Evolutionary conservation across 2,329 filamentous ascomycete genomes (phyloP).

Genomic region (Aspergillus intermedius): DNA sequence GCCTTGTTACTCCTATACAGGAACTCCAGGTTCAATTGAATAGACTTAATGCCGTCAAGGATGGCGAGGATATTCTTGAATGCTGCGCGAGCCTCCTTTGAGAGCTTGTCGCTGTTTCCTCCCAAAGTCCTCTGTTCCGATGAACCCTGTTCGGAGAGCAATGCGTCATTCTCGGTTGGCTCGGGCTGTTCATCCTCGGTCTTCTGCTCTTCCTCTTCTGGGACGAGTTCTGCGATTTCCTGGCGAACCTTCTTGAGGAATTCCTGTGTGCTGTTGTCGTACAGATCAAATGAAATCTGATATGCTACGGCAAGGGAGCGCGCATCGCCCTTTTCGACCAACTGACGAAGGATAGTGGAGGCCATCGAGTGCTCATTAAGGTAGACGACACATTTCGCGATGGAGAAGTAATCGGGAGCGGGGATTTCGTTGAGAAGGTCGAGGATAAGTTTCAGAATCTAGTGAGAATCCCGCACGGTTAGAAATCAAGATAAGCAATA

Average conservation of each 20-base stretch:
- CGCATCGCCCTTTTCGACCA: conserved; percentile 72
- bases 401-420: conserved; percentile 92
- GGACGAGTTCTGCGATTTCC: conserved; percentile 57
- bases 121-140: conserved; percentile 32
- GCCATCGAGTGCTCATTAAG: conserved; percentile 88
- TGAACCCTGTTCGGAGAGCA: conserved; percentile 47
- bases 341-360: conserved; percentile 71
- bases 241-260: conserved; percentile 86
- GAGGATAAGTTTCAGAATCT: conserved; percentile 88
- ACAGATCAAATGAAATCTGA: conserved; percentile 95
- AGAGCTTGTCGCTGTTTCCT: conserved; percentile 36
- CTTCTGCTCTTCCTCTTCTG: conserved; percentile 36
- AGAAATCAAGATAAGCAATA: background rate
- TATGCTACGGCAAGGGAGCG: conserved; percentile 81
- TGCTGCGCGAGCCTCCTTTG: conserved; percentile 48
- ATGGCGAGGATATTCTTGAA: conserved; percentile 55
- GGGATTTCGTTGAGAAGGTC: conserved; percentile 90
- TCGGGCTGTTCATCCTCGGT: conserved; percentile 49
- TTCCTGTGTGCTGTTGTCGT: conserved; percentile 97
- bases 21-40: conserved; percentile 92
- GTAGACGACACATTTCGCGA: conserved; percentile 95
- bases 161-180: conserved; percentile 52
- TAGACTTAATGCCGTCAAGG: conserved; percentile 84
- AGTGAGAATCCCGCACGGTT: background rate
- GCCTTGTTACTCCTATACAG: conserved; percentile 92